Evolutionary conservation across 345 rosid species (phyloP).

Genomic region (Aethionema arabicum): DNA sequence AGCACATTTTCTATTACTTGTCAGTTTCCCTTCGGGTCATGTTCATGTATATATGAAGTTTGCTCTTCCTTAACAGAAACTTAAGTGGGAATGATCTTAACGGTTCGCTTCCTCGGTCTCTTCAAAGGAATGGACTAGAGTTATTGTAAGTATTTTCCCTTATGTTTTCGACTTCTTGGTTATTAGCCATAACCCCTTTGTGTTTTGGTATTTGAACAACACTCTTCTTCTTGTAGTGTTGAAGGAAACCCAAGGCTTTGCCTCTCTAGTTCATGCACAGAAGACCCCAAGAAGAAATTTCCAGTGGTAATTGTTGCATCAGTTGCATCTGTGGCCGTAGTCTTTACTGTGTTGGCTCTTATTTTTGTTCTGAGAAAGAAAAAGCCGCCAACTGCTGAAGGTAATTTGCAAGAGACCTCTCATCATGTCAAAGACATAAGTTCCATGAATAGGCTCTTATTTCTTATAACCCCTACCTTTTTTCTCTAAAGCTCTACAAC

Average conservation of each 20-base stretch:
- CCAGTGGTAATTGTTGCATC: conserved; percentile 16
- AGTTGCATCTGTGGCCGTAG: conserved; percentile 11
- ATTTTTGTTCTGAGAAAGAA: conserved; percentile 9
- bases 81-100: conserved; percentile 38
- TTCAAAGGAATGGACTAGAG: conserved; percentile 14
- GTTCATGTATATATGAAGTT: too few species aligned
- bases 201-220: conserved; percentile 4
- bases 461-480: background rate
- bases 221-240: background rate
- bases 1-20: background rate
- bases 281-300: background rate
- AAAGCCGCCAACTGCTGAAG: background rate
- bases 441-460: background rate
- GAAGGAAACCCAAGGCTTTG: conserved; percentile 27
- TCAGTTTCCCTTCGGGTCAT: background rate
- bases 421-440: background rate
- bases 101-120: conserved; percentile 41
- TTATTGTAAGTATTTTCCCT: conserved; percentile 15
- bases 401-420: conserved; percentile 4
- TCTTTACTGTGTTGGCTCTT: background rate
- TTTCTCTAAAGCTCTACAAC: background rate
- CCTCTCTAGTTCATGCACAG: background rate
- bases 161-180: background rate
- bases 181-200: background rate
- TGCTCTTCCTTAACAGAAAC: conserved; percentile 35